Evolutionary conservation across 306 rosid species (phyloP), one percentile per base, ranked within the genome.

Genomic region (peach (Prunus persica)): DNA sequence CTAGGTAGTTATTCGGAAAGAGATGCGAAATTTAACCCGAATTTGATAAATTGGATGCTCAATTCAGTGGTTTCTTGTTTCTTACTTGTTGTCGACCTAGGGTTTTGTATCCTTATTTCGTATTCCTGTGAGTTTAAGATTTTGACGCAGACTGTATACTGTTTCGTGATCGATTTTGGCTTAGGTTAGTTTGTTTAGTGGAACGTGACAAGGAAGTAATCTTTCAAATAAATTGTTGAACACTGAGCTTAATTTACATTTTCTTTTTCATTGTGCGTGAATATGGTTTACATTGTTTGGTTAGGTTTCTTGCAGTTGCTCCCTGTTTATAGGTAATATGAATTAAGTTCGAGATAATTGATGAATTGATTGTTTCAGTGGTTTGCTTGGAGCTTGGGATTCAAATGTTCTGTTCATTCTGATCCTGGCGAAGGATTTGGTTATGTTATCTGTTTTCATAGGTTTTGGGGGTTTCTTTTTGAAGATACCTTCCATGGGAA

Each of bases 1-100:
- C 55, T 43, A 57, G 14, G 58, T 4, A 15, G 52, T 22, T 52
- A 6, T 51, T 52, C 2, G 58, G 50, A 71, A 24, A 2, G 63
- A 11, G 65, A 66, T 64, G 68, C 52, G 46, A 61, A 60, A 69
- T 2, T 78, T 66, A 71, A 71, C 32, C 6, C 20, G 12, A 25
- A 46, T 47, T 46, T 46, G 8, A 66, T 66, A 66, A 41, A 5
- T 47, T 22, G 72, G 34, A 13, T 67, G 56, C 72, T 67, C 72
- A 67, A 22, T 22, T 68, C 32, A 13, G 72, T 67, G 72, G 46
- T 22, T 19, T 65, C 24, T 19, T 19, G 34, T 8, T 56, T 20
- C 24, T 15, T 18, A 52, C 5, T 22, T 25, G 30, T 24, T 25
- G 34, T 60, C 18, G 9, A 60, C 18, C 32, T 24, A 27, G 67